Percentiles rank a stretch among this genome's conserved stretches.
These are phyloP conservation scores for Neofusicoccum sp. DNA, from an alignment of 2,329 filamentous ascomycete genomes.

Conservation along the genomic window DNA sequence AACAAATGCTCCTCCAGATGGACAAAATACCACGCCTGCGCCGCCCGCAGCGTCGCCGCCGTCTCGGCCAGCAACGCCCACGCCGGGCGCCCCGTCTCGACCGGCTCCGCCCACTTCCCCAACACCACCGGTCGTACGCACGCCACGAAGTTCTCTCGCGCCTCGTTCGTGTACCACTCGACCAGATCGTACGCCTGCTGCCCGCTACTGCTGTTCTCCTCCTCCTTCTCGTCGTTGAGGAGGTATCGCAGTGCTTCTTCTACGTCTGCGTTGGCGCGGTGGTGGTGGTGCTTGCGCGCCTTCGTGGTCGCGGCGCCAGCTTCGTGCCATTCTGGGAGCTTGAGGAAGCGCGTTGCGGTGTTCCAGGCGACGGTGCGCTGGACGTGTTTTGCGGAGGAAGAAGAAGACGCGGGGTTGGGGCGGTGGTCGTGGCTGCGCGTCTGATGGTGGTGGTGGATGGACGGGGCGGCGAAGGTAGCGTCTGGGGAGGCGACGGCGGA, in stretches of 20 bases:
- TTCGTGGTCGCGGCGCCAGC: slow-evolving; percentile 25
- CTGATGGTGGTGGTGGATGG: slow-evolving; percentile 9
- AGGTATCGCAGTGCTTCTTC: slow-evolving; percentile 41
- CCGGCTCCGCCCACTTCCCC: slow-evolving; percentile 35
- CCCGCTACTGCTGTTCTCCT: slow-evolving; percentile 21
- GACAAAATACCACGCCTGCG: slow-evolving; percentile 41
- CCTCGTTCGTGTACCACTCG: slow-evolving; percentile 52
- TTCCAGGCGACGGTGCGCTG: slow-evolving; percentile 49
- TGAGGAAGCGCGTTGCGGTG: slow-evolving; percentile 48
- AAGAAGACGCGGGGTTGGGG: slow-evolving; percentile 30
- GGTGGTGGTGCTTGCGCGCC: slow-evolving; percentile 26
- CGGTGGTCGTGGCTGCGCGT: slow-evolving; percentile 38
- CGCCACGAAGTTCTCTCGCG: slow-evolving; percentile 45
- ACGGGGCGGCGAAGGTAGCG: neutral
- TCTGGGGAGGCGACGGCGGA: neutral
- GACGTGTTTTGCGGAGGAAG: slow-evolving; percentile 23
- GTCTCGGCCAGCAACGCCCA: slow-evolving; percentile 40
- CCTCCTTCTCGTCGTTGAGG: slow-evolving; percentile 36
- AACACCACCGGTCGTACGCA: slow-evolving; percentile 33
- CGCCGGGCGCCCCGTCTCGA: slow-evolving; percentile 26
- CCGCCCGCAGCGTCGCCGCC: slow-evolving; percentile 37
- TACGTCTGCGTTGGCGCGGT: slow-evolving; percentile 30
- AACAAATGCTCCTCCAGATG: slow-evolving; percentile 39
- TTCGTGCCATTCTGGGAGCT: slow-evolving; percentile 30
- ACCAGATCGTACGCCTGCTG: slow-evolving; percentile 34